phyloP scores from a whole-genome alignment of 768 basidiomycete species.

The Phlebiopsis flavidoalba region DNA sequence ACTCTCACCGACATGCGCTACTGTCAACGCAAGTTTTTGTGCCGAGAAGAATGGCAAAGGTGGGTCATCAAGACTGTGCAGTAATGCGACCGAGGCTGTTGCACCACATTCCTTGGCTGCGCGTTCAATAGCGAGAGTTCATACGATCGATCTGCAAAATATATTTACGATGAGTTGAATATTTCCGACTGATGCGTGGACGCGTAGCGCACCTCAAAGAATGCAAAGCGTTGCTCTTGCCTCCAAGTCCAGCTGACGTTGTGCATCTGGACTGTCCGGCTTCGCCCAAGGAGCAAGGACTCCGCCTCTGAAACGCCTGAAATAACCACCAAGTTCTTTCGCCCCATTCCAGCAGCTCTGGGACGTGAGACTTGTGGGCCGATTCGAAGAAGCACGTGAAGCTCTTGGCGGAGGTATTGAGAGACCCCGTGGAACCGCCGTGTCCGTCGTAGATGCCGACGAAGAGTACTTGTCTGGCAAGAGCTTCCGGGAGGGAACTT shows the following conservation, averaged over 20 bases:
- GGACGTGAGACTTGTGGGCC: constrained; percentile 63
- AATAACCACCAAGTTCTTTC: constrained; percentile 84
- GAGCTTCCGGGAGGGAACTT: constrained; percentile 39
- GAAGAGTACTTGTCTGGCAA: constrained; percentile 75
- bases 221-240: constrained; percentile 82
- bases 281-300: constrained; percentile 63
- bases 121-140: constrained; percentile 59
- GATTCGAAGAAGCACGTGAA: constrained; percentile 84
- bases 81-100: constrained; percentile 83
- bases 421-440: constrained; percentile 89
- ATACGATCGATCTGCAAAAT: constrained; percentile 62
- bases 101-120: constrained; percentile 78
- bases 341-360: constrained; percentile 74
- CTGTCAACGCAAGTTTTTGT: constrained; percentile 67
- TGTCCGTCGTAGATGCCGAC: constrained; percentile 94
- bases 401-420: constrained; percentile 76
- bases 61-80: constrained; percentile 87
- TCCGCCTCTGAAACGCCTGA: constrained; percentile 83
- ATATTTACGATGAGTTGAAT: background rate
- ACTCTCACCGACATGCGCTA: constrained; percentile 90
- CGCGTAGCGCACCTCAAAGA: constrained; percentile 62
- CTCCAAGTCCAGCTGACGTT: constrained; percentile 59
- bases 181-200: background rate
- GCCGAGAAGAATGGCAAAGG: constrained; percentile 81
- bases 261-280: constrained; percentile 19